phyloP scores from a whole-genome alignment of 2,329 filamentous ascomycete genomes.

The Paraconiothyrium brasiliense region DNA sequence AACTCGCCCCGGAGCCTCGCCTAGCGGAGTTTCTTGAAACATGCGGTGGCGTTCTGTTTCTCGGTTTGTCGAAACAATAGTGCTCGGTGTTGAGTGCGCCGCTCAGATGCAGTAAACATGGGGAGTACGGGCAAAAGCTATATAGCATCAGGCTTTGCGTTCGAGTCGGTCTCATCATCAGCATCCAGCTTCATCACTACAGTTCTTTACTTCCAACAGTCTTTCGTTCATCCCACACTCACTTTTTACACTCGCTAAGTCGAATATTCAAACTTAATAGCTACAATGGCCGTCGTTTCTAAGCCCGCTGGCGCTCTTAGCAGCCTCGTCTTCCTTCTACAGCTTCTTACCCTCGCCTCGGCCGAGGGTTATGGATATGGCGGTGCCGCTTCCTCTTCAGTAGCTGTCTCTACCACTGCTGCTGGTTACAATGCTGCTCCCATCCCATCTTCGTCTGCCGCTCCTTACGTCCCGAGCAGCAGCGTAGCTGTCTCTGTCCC shows the following conservation, averaged over 20 bases:
- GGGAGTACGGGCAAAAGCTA: not conserved
- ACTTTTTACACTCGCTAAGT: slow-evolving; percentile 10
- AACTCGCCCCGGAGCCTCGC: slow-evolving; percentile 9
- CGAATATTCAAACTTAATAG: not conserved
- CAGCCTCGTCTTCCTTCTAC: slow-evolving; percentile 15
- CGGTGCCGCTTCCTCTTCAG: slow-evolving; percentile 13
- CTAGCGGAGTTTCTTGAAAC: slow-evolving; percentile 13
- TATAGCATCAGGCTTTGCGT: slow-evolving; percentile 12
- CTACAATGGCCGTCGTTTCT: slow-evolving; percentile 13
- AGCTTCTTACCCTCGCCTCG: slow-evolving; percentile 13
- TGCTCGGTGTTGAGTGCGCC: slow-evolving; percentile 11
- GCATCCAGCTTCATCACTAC: slow-evolving; percentile 12
- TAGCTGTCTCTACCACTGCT: slow-evolving; percentile 10
- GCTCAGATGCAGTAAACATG: slow-evolving; percentile 6
- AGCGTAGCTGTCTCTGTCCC: slow-evolving; percentile 7
- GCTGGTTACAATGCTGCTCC: slow-evolving; percentile 13
- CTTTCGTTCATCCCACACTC: slow-evolving; percentile 10
- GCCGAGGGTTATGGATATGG: slow-evolving; percentile 15
- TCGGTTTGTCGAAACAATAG: slow-evolving; percentile 16
- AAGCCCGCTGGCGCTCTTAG: slow-evolving; percentile 15
- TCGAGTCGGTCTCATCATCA: slow-evolving; percentile 8
- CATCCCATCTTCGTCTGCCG: slow-evolving; percentile 4
- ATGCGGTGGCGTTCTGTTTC: slow-evolving; percentile 3
- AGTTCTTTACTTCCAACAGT: slow-evolving; percentile 9
- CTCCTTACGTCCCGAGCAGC: slow-evolving; percentile 1